phyloP scores from a whole-genome alignment of 805 yeast genomes.

The Schizosaccharomyces japonicus region DNA sequence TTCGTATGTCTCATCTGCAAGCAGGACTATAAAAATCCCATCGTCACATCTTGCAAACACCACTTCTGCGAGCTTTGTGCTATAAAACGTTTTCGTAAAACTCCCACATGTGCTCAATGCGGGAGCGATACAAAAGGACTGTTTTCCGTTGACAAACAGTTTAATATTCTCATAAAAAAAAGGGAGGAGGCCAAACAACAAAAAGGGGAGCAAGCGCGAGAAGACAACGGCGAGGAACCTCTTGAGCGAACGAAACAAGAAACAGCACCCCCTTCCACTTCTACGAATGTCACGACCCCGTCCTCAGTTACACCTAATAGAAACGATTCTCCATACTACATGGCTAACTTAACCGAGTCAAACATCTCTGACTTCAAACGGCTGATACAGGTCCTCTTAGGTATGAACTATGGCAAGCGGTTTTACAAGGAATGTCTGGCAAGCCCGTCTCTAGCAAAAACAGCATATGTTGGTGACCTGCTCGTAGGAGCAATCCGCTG shows the following conservation, averaged over 20 bases:
- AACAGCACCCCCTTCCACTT: background rate
- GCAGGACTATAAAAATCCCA: slow-evolving; percentile 28
- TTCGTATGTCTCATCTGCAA: slow-evolving; percentile 42
- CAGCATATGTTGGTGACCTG: slow-evolving; percentile 44
- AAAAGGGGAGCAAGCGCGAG: background rate
- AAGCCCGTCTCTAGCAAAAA: slow-evolving; percentile 25
- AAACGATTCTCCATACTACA: background rate
- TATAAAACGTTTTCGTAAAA: slow-evolving; percentile 22
- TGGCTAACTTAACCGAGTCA: background rate
- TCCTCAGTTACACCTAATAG: background rate
- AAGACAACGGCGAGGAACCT: background rate
- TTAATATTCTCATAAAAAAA: slow-evolving; percentile 12
- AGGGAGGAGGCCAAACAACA: background rate
- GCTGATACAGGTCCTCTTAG: slow-evolving; percentile 31
- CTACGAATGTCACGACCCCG: background rate
- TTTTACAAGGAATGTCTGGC: slow-evolving; percentile 30
- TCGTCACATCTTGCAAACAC: slow-evolving; percentile 38
- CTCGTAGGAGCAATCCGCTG: slow-evolving; percentile 61
- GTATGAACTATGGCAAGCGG: slow-evolving; percentile 25
- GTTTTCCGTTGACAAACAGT: slow-evolving; percentile 28
- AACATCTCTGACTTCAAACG: slow-evolving; percentile 35
- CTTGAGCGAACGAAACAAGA: background rate
- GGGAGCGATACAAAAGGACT: slow-evolving; percentile 36
- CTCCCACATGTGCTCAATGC: slow-evolving; percentile 32
- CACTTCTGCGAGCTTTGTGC: slow-evolving; percentile 42